Percentiles rank a stretch among this genome's conserved stretches.
Conservation (phyloP, 495 filamentous ascomycete genomes). For the Hypomontagnella submonticulosa region DNA sequence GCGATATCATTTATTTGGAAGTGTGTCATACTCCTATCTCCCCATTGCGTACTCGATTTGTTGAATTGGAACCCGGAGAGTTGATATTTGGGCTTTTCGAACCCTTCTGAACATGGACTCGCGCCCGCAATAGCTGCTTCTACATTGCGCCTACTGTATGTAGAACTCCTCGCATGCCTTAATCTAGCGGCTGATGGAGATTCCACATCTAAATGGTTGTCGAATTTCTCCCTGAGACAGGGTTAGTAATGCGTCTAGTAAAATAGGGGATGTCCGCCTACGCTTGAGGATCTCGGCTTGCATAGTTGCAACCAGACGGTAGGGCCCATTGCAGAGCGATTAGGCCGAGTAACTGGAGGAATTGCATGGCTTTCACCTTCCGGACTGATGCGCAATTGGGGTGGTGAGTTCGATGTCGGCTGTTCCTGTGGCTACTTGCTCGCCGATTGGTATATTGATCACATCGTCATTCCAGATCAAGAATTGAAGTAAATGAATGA, state of each 20-base stretch:
- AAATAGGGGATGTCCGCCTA: not conserved
- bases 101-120: slow-evolving; percentile 25
- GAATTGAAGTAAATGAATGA: too few relatives aligned
- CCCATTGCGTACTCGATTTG: slow-evolving; percentile 15
- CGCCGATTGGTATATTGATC: too few relatives aligned
- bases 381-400: not conserved
- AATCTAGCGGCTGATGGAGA: not conserved
- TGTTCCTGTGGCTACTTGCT: not conserved
- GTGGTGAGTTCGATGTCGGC: not conserved
- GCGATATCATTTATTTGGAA: slow-evolving; percentile 26
- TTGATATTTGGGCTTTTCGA: slow-evolving; percentile 30
- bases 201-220: not conserved
- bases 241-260: slow-evolving; percentile 1
- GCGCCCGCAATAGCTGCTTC: not conserved
- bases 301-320: slow-evolving; percentile 1
- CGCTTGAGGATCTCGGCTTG: not conserved
- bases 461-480: too few relatives aligned
- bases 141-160: not conserved
- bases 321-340: slow-evolving; percentile 14
- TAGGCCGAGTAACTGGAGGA: not conserved
- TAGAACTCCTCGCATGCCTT: not conserved
- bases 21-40: slow-evolving; percentile 27
- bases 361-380: slow-evolving; percentile 6
- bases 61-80: slow-evolving; percentile 39
- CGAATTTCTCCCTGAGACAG: not conserved